Percentiles rank a stretch among this genome's conserved stretches.
Conservation (phyloP, 1,284 basidiomycete genomes). For the Apiotrichum gracile region DNA sequence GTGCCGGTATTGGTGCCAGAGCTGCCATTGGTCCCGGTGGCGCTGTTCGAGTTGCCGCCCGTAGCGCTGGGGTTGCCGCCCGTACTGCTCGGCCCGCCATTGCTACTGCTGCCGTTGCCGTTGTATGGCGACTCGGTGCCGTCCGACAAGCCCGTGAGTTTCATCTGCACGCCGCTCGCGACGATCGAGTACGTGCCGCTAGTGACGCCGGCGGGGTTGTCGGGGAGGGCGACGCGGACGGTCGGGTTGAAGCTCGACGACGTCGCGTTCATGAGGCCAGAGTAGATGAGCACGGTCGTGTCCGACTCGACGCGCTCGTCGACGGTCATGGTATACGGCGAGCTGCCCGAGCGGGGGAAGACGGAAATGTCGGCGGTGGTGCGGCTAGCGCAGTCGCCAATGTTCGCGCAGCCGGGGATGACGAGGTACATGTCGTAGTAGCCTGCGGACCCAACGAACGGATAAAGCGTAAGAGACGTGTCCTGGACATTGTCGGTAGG, state of each 20-base stretch:
- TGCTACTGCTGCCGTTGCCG: neutral
- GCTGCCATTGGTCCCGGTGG: no score
- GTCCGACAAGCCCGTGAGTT: constrained; percentile 46
- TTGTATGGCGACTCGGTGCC: neutral
- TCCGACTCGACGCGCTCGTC: constrained; percentile 70
- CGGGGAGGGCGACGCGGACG: constrained; percentile 63
- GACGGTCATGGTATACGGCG: constrained; percentile 62
- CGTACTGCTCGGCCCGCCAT: neutral
- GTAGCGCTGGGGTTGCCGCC: no score
- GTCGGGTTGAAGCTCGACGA: constrained; percentile 65
- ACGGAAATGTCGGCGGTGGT: constrained; percentile 79
- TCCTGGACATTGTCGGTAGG: constrained; percentile 53
- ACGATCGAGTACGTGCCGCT: constrained; percentile 68
- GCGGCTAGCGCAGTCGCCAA: constrained; percentile 72
- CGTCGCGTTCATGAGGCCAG: constrained; percentile 70
- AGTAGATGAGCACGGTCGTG: constrained; percentile 62
- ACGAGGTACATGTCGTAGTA: constrained; percentile 77
- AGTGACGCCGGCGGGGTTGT: constrained; percentile 58
- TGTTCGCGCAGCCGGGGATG: constrained; percentile 75
- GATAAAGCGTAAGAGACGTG: constrained; percentile 80
- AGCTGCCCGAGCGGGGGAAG: constrained; percentile 63
- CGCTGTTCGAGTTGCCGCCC: no score
- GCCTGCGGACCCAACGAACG: constrained; percentile 81
- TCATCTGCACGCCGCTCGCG: constrained; percentile 69
- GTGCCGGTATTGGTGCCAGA: neutral